phyloP scores from a whole-genome alignment of 352 stramenopile species.

The Phytophthora capsici region DNA sequence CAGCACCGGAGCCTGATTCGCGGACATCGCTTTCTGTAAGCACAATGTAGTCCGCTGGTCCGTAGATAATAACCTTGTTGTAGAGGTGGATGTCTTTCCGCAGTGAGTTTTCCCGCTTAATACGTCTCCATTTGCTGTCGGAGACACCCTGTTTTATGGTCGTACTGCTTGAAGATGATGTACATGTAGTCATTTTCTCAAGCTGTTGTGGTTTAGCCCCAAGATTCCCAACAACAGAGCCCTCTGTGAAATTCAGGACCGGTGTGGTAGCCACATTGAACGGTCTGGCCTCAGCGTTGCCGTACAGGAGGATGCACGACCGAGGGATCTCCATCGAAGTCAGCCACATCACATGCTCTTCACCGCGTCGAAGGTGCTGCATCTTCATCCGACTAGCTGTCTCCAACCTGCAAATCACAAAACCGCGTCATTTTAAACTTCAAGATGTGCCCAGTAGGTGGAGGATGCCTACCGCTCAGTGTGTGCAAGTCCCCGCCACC shows the following conservation, averaged over 20 bases:
- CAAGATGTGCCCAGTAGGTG: background rate
- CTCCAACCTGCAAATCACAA: slow-evolving; percentile 30
- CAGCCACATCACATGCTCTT: slow-evolving; percentile 50
- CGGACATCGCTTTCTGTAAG: slow-evolving; percentile 42
- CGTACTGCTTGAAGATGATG: slow-evolving; percentile 5
- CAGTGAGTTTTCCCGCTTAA: slow-evolving; percentile 50
- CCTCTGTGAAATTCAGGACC: slow-evolving; percentile 45
- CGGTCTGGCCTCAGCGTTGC: slow-evolving; percentile 46
- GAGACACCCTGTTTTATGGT: background rate
- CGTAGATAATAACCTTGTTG: slow-evolving; percentile 43
- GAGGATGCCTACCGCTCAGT: slow-evolving; percentile 35
- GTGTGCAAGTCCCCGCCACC: slow-evolving; percentile 45
- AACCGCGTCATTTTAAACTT: background rate
- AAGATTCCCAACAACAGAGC: slow-evolving; percentile 49
- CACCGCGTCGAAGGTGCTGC: slow-evolving; percentile 40
- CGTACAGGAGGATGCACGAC: slow-evolving; percentile 51
- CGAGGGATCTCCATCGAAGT: slow-evolving; percentile 43
- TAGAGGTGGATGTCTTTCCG: slow-evolving; percentile 41
- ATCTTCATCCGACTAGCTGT: slow-evolving; percentile 48
- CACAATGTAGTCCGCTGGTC: slow-evolving; percentile 52
- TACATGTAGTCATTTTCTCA: background rate
- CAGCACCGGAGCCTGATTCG: slow-evolving; percentile 37
- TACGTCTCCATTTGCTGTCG: slow-evolving; percentile 42
- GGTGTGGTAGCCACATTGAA: slow-evolving; percentile 34
- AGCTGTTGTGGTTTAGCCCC: slow-evolving; percentile 12